These are phyloP conservation scores for Ophiostoma sp. DNA, from an alignment of 2,329 filamentous ascomycete genomes.

Conservation along the genomic window DNA sequence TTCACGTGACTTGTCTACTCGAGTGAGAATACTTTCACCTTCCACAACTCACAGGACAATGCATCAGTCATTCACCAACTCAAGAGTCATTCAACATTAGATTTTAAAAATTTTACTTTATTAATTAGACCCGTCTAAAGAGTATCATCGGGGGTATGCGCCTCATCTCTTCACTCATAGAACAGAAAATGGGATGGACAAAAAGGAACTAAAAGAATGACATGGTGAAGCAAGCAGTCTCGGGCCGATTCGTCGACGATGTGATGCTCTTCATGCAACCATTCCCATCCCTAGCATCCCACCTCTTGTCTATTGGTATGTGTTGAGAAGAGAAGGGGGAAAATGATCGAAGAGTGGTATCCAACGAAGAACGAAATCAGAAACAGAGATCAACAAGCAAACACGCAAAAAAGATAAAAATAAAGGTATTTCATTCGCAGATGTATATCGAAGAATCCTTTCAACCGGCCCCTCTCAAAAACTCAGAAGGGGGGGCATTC, in stretches of 20 bases:
- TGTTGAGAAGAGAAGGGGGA: not conserved
- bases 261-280: not conserved
- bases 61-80: not conserved
- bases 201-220: conserved; percentile 24
- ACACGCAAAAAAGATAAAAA: conserved; percentile 7
- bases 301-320: not conserved
- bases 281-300: not conserved
- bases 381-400: not conserved
- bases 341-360: not conserved
- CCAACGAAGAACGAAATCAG: not conserved
- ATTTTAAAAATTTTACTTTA: conserved; percentile 16
- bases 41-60: not conserved
- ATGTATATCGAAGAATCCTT: conserved; percentile 16
- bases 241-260: not conserved
- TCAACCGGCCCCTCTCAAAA: conserved; percentile 25
- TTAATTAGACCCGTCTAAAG: conserved; percentile 15
- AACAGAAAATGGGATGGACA: conserved; percentile 34
- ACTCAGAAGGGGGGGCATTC: conserved; percentile 4
- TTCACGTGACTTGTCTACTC: not conserved
- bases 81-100: not conserved
- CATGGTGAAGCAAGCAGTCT: not conserved
- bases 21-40: not conserved
- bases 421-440: conserved; percentile 8
- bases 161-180: conserved; percentile 27
- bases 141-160: conserved; percentile 25